These are phyloP conservation scores for Xylariaceae sp. DNA, from an alignment of 2,329 filamentous ascomycete genomes.

Conservation along the genomic window DNA sequence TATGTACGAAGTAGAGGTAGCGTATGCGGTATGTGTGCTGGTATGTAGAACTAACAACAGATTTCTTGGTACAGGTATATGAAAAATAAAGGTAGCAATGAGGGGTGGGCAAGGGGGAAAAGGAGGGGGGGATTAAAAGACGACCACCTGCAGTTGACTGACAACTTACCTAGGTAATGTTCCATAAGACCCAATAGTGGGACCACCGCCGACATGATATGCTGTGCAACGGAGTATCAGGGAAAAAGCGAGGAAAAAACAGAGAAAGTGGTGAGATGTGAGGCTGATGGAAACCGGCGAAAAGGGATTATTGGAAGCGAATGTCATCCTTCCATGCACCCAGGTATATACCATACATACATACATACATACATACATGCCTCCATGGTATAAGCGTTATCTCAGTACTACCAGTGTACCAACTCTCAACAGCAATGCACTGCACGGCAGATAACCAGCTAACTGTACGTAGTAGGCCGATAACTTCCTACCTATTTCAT, in stretches of 20 bases:
- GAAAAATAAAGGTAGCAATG: background rate
- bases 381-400: background rate
- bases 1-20: no score
- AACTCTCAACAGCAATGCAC: background rate
- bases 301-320: slow-evolving; percentile 2
- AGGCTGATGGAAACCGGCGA: slow-evolving; percentile 22
- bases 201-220: background rate
- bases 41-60: no score
- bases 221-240: background rate
- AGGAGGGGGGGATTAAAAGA: background rate
- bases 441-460: background rate
- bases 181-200: background rate
- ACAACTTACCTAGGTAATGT: no score
- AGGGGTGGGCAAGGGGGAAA: background rate
- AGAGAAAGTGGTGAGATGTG: slow-evolving; percentile 2
- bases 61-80: background rate
- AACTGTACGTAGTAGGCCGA: no score
- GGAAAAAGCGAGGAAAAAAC: background rate
- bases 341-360: background rate
- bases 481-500: background rate
- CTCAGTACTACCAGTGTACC: background rate
- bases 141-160: no score
- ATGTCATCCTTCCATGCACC: background rate
- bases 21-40: no score
- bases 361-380: no score